Percentiles rank a stretch among this genome's conserved stretches.
Evolutionary conservation across 768 basidiomycete genomes (phyloP).

Genomic region (Leucocoprinus sp.): DNA sequence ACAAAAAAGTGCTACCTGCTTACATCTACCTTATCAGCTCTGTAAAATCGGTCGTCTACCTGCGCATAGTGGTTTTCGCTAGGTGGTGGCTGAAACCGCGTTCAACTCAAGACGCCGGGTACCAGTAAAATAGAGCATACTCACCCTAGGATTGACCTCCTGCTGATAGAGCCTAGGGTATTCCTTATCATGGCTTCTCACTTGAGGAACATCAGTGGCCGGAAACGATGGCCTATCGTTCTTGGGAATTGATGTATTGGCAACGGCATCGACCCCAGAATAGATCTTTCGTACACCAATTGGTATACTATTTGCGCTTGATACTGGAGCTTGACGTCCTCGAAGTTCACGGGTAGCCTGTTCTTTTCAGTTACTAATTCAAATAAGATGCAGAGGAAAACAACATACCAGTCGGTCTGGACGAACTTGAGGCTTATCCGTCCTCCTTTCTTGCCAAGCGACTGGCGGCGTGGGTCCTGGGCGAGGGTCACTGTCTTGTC

Average conservation of each 20-base stretch:
- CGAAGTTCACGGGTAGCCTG: conserved; percentile 1
- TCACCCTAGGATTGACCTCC: conserved; percentile 3
- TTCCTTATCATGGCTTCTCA: conserved; percentile 2
- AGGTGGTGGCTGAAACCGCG: neutral
- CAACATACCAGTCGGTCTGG: conserved; percentile 2
- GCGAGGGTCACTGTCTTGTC: neutral
- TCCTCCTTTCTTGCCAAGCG: conserved; percentile 3
- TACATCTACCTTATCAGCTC: conserved; percentile 6
- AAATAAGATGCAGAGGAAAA: neutral
- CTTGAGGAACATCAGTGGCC: neutral
- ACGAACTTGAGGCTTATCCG: neutral
- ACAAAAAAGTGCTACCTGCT: neutral
- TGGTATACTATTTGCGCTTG: conserved; percentile 9
- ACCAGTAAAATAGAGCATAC: too few species aligned
- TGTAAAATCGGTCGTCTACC: neutral
- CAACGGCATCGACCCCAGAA: neutral
- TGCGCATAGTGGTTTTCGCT: neutral
- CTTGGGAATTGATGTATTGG: neutral
- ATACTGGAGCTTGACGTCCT: neutral
- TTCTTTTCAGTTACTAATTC: too few species aligned
- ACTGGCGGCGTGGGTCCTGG: neutral
- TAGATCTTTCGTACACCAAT: conserved; percentile 1
- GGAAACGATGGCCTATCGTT: conserved; percentile 3
- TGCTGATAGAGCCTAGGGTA: conserved; percentile 3
- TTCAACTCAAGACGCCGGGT: too few species aligned